Base-by-base conservation (phyloP, 805 yeast species). In the Lachancea sp. region DNA sequence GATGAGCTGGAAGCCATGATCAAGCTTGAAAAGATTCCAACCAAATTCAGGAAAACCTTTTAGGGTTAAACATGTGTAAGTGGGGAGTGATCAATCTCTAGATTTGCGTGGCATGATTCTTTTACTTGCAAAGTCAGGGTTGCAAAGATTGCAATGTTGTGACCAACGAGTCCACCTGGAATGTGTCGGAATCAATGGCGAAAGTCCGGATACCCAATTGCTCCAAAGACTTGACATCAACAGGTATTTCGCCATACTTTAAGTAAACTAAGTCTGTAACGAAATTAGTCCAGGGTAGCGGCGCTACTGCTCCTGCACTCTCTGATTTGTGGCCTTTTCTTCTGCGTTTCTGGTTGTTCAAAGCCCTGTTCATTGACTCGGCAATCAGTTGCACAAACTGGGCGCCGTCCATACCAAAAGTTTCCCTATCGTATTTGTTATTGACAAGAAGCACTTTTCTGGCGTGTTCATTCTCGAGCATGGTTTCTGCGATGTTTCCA, bases 371-470 rank as follows among this genome's bases (percentile, higher is more conserved):
- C 65, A 62, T 60, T 1, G 65, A 54, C n/a, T 57, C 60, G 1
- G 59, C 72, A 5, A 88, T 70, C 3, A 79, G 72, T 17, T 69
- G 60, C 2, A 86, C 67, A 56, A 79, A 84, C 32, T 77, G 84
- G 2, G 63, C 41, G 0, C 90, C 87, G 26, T 69, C 65, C 71
- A 85, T 70, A 0, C 84, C 83, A 41, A 66, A 70, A 0, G 96
- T 88, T 59, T 90, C 97, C 47, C 96, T 70, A 59, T 90, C 97
- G 41, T 66, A 65, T 29, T 77, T 67, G 4, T 95, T 93, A 62
- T 90, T 90, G 25, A 89, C 62, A 10, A 90, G 61, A 13, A 89
- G 59, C 5, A 89, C 70, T 55, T 81, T 79, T 43, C 65, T 58
- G 2, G 59, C 55, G 10, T 52, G 52, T 3, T 53, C 45, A 37